phyloP scores from a whole-genome alignment of 768 basidiomycete species.

The Suillus paluster region DNA sequence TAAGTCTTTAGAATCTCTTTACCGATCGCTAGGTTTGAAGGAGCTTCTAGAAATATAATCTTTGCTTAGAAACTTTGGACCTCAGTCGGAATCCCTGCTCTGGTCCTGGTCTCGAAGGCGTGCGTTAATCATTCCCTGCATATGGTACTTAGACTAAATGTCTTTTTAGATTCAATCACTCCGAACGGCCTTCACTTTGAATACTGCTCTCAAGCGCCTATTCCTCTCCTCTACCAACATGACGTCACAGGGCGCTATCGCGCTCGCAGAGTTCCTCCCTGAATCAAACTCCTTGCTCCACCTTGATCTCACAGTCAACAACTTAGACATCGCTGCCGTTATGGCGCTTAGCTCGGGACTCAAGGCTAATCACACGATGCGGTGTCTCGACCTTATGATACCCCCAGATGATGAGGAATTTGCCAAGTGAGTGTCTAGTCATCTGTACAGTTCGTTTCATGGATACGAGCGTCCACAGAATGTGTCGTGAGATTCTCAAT shows the following conservation, averaged over 20 bases:
- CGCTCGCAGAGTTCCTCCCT: slow-evolving; percentile 94
- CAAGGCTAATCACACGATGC: slow-evolving; percentile 81
- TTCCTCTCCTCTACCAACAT: slow-evolving; percentile 88
- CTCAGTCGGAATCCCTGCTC: slow-evolving; percentile 92
- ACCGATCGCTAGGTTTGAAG: slow-evolving; percentile 5
- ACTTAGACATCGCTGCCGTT: slow-evolving; percentile 86
- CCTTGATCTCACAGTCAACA: slow-evolving; percentile 86
- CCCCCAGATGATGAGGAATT: slow-evolving; percentile 84
- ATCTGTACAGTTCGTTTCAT: not conserved
- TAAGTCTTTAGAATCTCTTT: slow-evolving; percentile 39
- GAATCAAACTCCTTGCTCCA: slow-evolving; percentile 88
- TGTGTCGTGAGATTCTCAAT: slow-evolving; percentile 89
- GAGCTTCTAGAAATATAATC: slow-evolving; percentile 83
- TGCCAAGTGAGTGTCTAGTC: slow-evolving; percentile 48
- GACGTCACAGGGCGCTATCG: slow-evolving; percentile 85
- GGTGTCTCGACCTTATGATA: slow-evolving; percentile 93
- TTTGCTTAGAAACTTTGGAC: slow-evolving; percentile 91
- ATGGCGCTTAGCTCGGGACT: slow-evolving; percentile 90
- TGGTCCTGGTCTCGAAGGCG: slow-evolving; percentile 89
- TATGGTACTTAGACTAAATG: not conserved
- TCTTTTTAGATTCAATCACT: slow-evolving; percentile 77
- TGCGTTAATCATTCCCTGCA: slow-evolving; percentile 42
- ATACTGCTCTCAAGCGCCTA: slow-evolving; percentile 87
- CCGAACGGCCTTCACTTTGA: slow-evolving; percentile 91
- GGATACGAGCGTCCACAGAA: slow-evolving; percentile 45